phyloP scores from a whole-genome alignment of 2,329 filamentous ascomycete species.

The Drechslera avenae region DNA sequence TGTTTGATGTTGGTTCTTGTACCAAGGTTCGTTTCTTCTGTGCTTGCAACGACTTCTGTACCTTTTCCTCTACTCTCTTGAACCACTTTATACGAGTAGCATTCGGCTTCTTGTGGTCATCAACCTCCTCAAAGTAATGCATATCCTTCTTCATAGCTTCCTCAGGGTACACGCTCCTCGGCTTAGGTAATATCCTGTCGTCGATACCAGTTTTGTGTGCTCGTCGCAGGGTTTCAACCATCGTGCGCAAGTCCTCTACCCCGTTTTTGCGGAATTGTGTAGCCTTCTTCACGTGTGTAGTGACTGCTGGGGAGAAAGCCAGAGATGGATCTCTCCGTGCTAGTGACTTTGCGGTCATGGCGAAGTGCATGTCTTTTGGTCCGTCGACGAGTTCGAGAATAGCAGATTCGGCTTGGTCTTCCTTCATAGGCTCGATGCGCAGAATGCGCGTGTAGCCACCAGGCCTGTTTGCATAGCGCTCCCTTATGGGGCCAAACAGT shows the following conservation, averaged over 20 bases:
- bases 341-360: slow-evolving; percentile 85
- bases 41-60: no score
- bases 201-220: slow-evolving; percentile 33
- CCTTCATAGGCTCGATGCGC: slow-evolving; percentile 85
- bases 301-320: slow-evolving; percentile 71
- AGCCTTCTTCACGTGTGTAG: slow-evolving; percentile 81
- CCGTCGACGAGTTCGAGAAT: slow-evolving; percentile 96
- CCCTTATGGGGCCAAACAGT: slow-evolving; percentile 80
- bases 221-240: slow-evolving; percentile 53
- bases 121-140: slow-evolving; percentile 36
- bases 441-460: slow-evolving; percentile 96
- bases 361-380: slow-evolving; percentile 90
- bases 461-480: slow-evolving; percentile 77
- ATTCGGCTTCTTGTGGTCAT: slow-evolving; percentile 34
- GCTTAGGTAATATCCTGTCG: slow-evolving; percentile 32
- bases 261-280: slow-evolving; percentile 74
- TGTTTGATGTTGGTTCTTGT: not conserved
- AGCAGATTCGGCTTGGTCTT: slow-evolving; percentile 85
- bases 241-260: slow-evolving; percentile 67
- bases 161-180: slow-evolving; percentile 42
- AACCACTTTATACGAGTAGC: slow-evolving; percentile 1
- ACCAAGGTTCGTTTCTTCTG: not conserved
- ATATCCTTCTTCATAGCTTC: slow-evolving; percentile 31
- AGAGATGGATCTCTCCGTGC: slow-evolving; percentile 64
- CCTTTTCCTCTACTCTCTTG: not conserved